Base-by-base conservation (phyloP, 495 filamentous ascomycete species). In the Xylaria acuta region DNA sequence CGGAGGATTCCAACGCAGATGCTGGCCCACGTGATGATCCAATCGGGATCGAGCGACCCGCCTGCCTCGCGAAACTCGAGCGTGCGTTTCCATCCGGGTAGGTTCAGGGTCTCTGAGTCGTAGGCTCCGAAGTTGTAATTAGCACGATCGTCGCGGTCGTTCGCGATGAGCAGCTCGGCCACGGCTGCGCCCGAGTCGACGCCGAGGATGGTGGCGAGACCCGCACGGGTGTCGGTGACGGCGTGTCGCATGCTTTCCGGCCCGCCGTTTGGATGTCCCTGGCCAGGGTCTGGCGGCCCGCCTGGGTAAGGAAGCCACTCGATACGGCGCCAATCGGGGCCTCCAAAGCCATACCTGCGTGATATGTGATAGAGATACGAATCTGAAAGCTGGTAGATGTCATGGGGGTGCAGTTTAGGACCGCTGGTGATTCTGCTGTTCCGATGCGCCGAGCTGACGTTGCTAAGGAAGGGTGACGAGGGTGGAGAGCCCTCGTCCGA, bases 11-110 rank as follows among this genome's bases (percentile, higher is more conserved):
- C 80, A 18, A 75, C 73, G 59, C 74, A 71, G 64, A 84, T 77
- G 5, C 56, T 18, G 3, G 77, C 69, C 82, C 83, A 85, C 11
- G 59, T 62, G 0, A 53, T 30, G 22, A 84, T 68, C 67, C 73
- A 79, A 1, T 58, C 40, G 0, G 76, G 59, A 47, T 83, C 79
- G 2, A 86, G 70, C 0, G 78, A 73, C 3, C 83, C 84, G 9
- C 49, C 75, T 20, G 81, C 81, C 59, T 84, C 80, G 20, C 84
- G 78, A 73, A 86, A 86, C 73, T 86, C 84, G 51, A 86, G 75
- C 22, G 80, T 83, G 30, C 72, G 72, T 45, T 49, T 18, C 18
- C 14, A 12, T 7, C 22, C 16, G 16, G 41, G 0, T 16, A 20
- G 4, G 27, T 0, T 3, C 30, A 75, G 40, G 25, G 0, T 20